Percentiles rank a stretch among this genome's conserved stretches.
phyloP scores from a whole-genome alignment of 495 filamentous ascomycete genomes.

The Tuber umbilicatum region DNA sequence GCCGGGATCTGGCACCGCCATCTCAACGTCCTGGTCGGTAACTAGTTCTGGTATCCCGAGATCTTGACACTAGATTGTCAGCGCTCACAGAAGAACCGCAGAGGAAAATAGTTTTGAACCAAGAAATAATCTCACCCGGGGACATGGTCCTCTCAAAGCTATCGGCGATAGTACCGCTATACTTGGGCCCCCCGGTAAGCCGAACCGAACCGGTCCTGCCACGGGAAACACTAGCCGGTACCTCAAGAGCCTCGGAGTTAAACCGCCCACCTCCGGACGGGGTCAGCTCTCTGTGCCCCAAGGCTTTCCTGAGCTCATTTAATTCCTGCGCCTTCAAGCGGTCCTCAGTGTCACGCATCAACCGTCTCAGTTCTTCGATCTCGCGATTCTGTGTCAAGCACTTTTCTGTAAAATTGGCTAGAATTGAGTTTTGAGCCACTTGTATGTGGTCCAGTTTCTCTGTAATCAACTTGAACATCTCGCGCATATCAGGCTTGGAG shows the following conservation, averaged over 20 bases:
- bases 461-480: neutral
- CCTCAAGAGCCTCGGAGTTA: neutral
- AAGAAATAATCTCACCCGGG: neutral
- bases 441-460: neutral
- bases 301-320: neutral
- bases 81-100: neutral
- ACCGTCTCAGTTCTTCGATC: neutral
- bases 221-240: neutral
- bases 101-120: slow-evolving; percentile 1
- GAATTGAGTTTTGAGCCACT: neutral
- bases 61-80: slow-evolving; percentile 8
- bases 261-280: neutral
- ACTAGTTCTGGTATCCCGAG: neutral
- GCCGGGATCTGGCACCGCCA: slow-evolving; percentile 12
- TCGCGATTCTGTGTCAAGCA: neutral
- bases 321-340: neutral
- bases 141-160: neutral
- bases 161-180: neutral
- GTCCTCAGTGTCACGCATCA: neutral
- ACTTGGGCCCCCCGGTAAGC: neutral
- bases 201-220: neutral
- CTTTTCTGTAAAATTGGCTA: neutral
- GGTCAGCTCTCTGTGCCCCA: neutral
- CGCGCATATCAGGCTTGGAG: neutral
- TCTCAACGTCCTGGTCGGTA: slow-evolving; percentile 17